These are phyloP conservation scores for Calonectria pseudoreteaudii DNA, from an alignment of 2,329 filamentous ascomycete genomes.

Conservation along the genomic window DNA sequence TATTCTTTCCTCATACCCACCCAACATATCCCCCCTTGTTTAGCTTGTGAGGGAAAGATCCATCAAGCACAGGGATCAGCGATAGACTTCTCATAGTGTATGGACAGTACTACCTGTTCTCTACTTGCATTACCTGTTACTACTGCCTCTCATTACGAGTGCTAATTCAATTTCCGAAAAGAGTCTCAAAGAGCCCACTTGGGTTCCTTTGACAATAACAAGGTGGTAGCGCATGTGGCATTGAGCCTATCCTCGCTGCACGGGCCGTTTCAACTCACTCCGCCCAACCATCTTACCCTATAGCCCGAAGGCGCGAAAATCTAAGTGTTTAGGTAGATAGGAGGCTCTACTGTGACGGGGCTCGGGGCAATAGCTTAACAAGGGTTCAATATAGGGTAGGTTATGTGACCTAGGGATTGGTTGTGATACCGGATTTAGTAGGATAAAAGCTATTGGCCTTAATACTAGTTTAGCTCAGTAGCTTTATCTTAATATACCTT, in stretches of 20 bases:
- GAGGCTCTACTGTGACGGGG: no score
- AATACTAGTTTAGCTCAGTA: no score
- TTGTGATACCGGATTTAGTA: no score
- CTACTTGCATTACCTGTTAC: neutral
- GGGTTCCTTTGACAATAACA: neutral
- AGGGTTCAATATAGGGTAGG: no score
- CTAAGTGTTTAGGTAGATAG: no score
- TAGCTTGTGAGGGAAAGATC: neutral
- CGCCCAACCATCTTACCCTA: neutral
- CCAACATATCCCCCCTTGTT: neutral
- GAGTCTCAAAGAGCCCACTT: neutral
- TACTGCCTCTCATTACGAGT: neutral
- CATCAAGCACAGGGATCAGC: neutral
- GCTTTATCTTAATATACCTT: no score
- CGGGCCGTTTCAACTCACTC: neutral
- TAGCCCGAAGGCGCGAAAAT: no score
- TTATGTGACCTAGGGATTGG: no score
- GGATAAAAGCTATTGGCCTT: no score
- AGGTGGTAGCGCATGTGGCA: neutral
- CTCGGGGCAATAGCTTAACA: no score
- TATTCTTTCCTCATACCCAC: neutral
- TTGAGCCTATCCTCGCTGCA: neutral
- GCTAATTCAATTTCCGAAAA: neutral
- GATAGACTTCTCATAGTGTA: neutral
- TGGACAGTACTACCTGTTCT: neutral